Base-by-base conservation (phyloP, 2,329 filamentous ascomycete genomes). In the Aureobasidium vineae region DNA sequence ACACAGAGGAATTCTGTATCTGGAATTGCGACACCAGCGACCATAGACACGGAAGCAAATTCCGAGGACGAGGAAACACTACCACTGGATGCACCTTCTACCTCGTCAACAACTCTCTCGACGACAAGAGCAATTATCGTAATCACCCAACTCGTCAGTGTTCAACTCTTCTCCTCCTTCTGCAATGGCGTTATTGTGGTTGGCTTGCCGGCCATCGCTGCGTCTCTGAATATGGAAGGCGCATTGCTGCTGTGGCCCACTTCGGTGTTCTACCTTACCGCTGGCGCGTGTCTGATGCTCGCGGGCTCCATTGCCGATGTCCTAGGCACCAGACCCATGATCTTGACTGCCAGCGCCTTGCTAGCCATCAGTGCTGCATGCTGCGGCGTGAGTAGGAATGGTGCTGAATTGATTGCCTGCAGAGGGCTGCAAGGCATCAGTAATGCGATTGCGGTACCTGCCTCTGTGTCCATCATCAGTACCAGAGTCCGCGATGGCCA, bases 291-390 rank as follows among this genome's bases (percentile, higher is more conserved):
- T 6, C 78, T 85, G 0, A 75, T 85, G 0, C 71, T 85, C 1
- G 77, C 79, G 2, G 83, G 83, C 1, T 80, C 82, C 1, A 71
- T 85, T 15, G 77, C 81, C 4, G 82, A 85, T 73, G 78, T 82
- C 0, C 75, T 84, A 2, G 83, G 83, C 0, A 79, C 77, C 49
- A 73, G 79, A 65, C 70, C 77, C 38, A 79, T 83, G 72, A 81
- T 83, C 57, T 73, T 83, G 3, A 73, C 77, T 0, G 82, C 80
- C 2, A 80, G 76, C 31, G 73, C 82, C 5, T 72, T 82, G 1
- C 75, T 81, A 50, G 77, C 77, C 31, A 70, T 47, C 8, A 63
- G 59, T 28, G 59, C 59, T n/a, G 7, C 71, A 81, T 21, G 77
- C 75, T 80, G 79, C 68, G 79, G 80, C 0, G 67, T 80, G 0